Conservation (phyloP, 805 yeast species). For the Metschnikowia amazonensis region DNA sequence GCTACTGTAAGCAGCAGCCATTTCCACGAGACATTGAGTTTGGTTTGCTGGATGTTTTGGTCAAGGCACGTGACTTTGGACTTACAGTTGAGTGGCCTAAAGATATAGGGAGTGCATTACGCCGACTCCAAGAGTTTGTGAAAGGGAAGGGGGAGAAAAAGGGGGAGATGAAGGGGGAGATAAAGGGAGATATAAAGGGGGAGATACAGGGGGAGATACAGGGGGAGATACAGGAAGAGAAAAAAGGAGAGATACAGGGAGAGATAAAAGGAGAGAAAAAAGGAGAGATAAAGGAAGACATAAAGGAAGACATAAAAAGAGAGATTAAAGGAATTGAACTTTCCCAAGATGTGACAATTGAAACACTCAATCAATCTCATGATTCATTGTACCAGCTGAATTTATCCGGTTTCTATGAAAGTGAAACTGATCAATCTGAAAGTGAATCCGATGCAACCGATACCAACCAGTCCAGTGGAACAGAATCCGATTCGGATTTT, state of each 20-base stretch:
- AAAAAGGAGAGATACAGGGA: no score
- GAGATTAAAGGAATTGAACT: no score
- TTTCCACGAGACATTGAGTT: constrained; percentile 62
- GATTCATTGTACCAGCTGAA: neutral
- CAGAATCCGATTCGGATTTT: neutral
- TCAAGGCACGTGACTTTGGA: neutral
- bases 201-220: neutral
- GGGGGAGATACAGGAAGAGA: no score
- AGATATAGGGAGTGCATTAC: constrained; percentile 21
- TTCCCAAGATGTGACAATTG: no score
- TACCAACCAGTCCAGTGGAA: constrained; percentile 16
- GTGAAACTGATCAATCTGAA: constrained; percentile 12
- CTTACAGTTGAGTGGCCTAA: constrained; percentile 1
- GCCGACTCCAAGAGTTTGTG: constrained; percentile 11
- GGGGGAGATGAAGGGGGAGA: neutral
- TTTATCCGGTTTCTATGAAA: neutral
- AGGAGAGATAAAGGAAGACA: no score
- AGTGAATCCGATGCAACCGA: constrained; percentile 11
- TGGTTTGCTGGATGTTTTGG: constrained; percentile 43
- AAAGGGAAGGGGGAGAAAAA: neutral
- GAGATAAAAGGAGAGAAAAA: no score
- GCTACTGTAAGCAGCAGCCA: constrained; percentile 56
- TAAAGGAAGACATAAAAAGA: constrained; percentile 1
- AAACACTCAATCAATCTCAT: no score
- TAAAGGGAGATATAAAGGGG: neutral